Evolutionary conservation across 176 grass and related monocot genomes (phyloP), one percentile per base, ranked within the genome.

Genomic region (Oryza coarctata): DNA sequence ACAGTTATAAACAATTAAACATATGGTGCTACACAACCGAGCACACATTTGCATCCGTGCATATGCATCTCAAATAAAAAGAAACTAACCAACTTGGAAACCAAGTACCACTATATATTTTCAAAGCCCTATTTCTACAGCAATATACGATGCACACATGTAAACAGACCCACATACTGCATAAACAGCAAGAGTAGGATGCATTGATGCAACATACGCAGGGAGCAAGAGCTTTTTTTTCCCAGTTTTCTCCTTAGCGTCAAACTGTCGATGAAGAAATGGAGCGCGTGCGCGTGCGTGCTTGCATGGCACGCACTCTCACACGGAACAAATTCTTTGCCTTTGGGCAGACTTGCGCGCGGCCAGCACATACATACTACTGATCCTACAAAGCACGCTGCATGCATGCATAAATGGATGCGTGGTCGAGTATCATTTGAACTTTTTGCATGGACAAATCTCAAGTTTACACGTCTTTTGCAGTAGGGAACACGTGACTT

Each of bases 401-500:
- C 55, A 60, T 60, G 22, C 50, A n/a, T 57, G 52, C 7, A 23
- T 57, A 5, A 25, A 32, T 78, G 33, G 63, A 34, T 35, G 77
- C 17, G 58, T 73, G 69, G n/a, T 73, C 41, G 41, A 65, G 31
- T 29, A 88, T 84, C 36, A 86, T 90, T 82, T 67, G 28, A 74
- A 73, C 83, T 77, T 89, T 89, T 71, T 74, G 83, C 79, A 79
- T 90, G 79, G 83, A 38, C 45, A 66, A 80, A 85, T 85, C 82
- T 72, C 17, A 82, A 6, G 67, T 66, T 81, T 77, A 81, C 87
- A 77, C 87, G 83, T 78, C 79, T 86, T 83, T 90, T 78, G 74
- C 68, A 62, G 83, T 29, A 74, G 83, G 87, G 84, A 90, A 90
- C 74, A 82, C 83, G 83, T 75, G 68, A 90, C 88, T 90, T 90